Conservation (phyloP, 257 asterid genomes). For the Solanum habrochaites region DNA sequence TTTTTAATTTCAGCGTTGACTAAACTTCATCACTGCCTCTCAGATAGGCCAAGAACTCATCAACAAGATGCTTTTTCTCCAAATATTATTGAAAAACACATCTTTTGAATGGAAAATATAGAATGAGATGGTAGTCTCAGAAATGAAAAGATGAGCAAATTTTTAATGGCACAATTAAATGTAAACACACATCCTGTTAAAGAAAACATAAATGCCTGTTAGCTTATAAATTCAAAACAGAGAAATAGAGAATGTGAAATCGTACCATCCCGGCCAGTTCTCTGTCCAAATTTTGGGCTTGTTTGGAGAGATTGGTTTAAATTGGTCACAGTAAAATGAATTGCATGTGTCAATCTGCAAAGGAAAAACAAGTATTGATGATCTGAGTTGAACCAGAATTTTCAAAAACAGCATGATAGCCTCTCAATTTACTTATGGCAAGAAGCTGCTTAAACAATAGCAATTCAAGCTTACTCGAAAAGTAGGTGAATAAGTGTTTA, state of each 20-base stretch:
- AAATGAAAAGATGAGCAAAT: neutral
- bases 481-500: neutral
- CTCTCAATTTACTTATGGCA: neutral
- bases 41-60: neutral
- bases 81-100: neutral
- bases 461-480: neutral
- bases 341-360: conserved; percentile 86
- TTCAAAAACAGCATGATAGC: neutral
- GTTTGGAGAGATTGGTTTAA: conserved; percentile 66
- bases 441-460: neutral
- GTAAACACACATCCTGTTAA: neutral
- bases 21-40: neutral
- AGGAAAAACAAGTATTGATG: neutral
- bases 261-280: conserved; percentile 97
- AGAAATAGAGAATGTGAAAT: neutral
- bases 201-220: neutral
- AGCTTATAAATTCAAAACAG: neutral
- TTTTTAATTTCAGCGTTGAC: neutral
- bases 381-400: neutral
- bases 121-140: neutral
- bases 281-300: conserved; percentile 92
- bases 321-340: conserved; percentile 76
- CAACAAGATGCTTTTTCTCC: neutral
- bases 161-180: neutral
- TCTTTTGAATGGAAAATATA: neutral